A percentile compares a stretch with the other conserved stretches of the same genome.
phyloP scores from a whole-genome alignment of 441 rosid genomes.

The Syzygium syzygioides region DNA sequence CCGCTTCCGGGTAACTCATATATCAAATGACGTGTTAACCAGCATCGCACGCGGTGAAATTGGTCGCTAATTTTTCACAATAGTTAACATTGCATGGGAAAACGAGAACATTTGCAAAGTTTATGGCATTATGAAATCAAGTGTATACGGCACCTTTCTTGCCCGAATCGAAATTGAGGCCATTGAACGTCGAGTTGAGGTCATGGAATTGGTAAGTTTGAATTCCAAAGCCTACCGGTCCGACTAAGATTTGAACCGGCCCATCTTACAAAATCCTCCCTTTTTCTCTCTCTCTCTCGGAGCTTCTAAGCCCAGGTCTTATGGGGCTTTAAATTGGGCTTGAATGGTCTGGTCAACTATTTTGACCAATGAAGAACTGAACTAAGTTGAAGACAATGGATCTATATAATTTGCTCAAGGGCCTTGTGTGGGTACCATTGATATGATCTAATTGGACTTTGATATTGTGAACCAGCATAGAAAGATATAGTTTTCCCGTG shows the following conservation, averaged over 20 bases:
- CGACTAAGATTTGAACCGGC: neutral
- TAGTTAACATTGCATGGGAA: neutral
- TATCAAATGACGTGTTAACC: neutral
- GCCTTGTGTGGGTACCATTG: neutral
- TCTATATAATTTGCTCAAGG: neutral
- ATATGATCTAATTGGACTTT: neutral
- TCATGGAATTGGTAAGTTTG: too few species aligned
- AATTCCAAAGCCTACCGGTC: neutral
- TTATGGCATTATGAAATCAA: neutral
- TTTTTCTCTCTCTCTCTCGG: neutral
- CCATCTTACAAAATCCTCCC: neutral
- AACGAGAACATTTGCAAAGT: neutral
- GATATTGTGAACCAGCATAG: fast-evolving
- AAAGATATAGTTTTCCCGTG: neutral
- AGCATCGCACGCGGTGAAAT: too few species aligned
- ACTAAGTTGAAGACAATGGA: neutral
- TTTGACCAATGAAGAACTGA: neutral
- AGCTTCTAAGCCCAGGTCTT: neutral
- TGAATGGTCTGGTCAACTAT: neutral
- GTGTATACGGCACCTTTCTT: neutral
- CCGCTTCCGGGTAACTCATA: neutral
- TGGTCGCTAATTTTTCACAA: neutral
- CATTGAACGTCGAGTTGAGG: neutral
- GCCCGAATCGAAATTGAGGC: neutral
- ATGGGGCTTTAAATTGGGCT: neutral